Evolutionary conservation across 768 basidiomycete genomes (phyloP), one percentile per base, ranked within the genome.

Genomic region (Rhizopogon sp.): DNA sequence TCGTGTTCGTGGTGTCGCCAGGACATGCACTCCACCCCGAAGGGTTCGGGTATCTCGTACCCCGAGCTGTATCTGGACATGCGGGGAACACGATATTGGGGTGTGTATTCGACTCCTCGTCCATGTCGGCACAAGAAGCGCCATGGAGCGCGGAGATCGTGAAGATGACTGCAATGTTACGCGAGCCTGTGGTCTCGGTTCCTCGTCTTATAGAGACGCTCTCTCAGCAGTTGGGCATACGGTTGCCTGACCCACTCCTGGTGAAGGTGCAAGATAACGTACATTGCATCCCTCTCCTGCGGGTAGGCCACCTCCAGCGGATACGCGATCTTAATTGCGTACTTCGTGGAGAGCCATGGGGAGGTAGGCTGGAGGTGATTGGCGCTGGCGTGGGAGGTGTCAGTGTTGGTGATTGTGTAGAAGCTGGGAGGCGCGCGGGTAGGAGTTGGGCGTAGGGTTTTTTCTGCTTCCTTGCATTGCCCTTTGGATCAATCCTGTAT

Each of bases 41-140:
- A 2, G 96, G 96, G 3, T 99, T 98, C 66, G 96, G 96, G 8
- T 98, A 94, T 73, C 86, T 99, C 64, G 79, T 97, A 51, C 93
- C 95, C 0, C 88, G 94, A 14, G 84, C 88, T 0, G 71, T 70
- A 33, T 68, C 68, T 5, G 85, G 77, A 20, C 88, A 90, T 59
- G 62, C 69, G n/a, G 53, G 58, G 11, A 51, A 56, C 22, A 50
- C 61, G 5, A 79, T 90, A 17, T 78, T 98, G 0, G 96, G 96
- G 11, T 85, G 87, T 31, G 85, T 98, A 10, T 98, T 98, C 71
- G 96, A 98, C 68, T 90, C 90, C 0, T 86, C 83, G 50, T 79
- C 88, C 7, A 76, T 93, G 40, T 74, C 81, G 1, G 77, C 70
- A 5, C 86, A 93, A 58, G 82, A 85, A 58, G 58, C 53, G 42